A percentile compares a stretch with the other conserved stretches of the same genome.
These are phyloP conservation scores for Geoglossum glabrum DNA, from an alignment of 495 filamentous ascomycete genomes.

Conservation along the genomic window DNA sequence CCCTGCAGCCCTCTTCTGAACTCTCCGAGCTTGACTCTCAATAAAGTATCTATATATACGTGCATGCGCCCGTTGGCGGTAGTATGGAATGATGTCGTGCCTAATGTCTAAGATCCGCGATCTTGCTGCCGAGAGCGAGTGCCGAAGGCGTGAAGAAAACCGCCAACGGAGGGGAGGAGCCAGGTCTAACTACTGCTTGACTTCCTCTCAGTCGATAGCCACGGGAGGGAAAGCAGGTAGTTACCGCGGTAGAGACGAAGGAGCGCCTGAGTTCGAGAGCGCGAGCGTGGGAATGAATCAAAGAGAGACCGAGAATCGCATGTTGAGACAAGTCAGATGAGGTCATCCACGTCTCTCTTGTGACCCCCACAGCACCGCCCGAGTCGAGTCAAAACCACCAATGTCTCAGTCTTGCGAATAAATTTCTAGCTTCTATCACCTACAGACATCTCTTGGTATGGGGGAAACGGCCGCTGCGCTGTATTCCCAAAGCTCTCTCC, in stretches of 20 bases:
- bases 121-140: constrained; percentile 22
- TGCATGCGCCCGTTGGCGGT: constrained; percentile 48
- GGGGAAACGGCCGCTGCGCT: not conserved
- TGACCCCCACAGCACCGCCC: too few species aligned
- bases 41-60: constrained; percentile 56
- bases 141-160: constrained; percentile 5
- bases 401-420: not conserved
- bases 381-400: too few species aligned
- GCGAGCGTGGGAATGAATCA: too few species aligned
- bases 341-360: too few species aligned
- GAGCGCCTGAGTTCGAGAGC: too few species aligned
- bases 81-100: constrained; percentile 49
- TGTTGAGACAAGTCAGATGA: too few species aligned
- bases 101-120: constrained; percentile 44
- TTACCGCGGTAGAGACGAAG: too few species aligned
- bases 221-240: not conserved
- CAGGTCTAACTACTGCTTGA: not conserved
- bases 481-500: not conserved
- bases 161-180: constrained; percentile 1
- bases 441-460: not conserved
- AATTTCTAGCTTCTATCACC: not conserved
- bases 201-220: not conserved
- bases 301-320: too few species aligned
- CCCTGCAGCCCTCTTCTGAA: constrained; percentile 21
- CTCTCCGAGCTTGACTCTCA: constrained; percentile 34